These are phyloP conservation scores for Phialophora chinensis DNA, from an alignment of 2,329 filamentous ascomycete species.

Conservation along the genomic window DNA sequence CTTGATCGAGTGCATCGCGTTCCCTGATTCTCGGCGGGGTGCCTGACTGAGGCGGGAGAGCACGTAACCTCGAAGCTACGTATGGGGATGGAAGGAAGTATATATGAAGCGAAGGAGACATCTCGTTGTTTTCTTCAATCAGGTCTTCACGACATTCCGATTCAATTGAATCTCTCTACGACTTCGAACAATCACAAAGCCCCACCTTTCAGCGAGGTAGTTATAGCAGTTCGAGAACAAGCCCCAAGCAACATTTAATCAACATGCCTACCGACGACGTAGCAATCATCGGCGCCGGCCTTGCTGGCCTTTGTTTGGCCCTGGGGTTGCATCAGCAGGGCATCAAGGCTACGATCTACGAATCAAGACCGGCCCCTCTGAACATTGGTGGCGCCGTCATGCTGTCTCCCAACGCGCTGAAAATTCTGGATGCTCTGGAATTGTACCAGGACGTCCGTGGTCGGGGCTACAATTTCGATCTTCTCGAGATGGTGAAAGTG, in stretches of 20 bases:
- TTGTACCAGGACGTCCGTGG: constrained; percentile 55
- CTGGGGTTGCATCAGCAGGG: constrained; percentile 59
- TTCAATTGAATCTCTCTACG: background rate
- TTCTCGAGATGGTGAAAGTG: constrained; percentile 55
- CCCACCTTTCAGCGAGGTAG: background rate
- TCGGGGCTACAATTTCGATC: constrained; percentile 59
- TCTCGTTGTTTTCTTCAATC: background rate
- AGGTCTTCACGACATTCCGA: background rate
- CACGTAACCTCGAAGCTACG: background rate
- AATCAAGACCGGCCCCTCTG: constrained; percentile 53
- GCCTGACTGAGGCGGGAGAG: background rate
- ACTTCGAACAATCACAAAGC: background rate
- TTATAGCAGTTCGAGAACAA: background rate
- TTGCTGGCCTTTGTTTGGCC: constrained; percentile 61
- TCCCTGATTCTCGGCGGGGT: background rate
- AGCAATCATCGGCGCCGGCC: constrained; percentile 57
- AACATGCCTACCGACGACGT: constrained; percentile 40
- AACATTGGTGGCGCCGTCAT: constrained; percentile 63
- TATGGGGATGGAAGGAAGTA: background rate
- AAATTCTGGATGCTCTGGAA: constrained; percentile 58
- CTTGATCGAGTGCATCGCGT: background rate
- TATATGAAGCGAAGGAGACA: background rate
- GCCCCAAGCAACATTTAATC: background rate
- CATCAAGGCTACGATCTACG: constrained; percentile 60
- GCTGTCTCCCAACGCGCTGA: constrained; percentile 65